A percentile compares a stretch with the other conserved stretches of the same genome.
These are phyloP conservation scores for Skeletonema marinoi DNA, from an alignment of 108 stramenopile species.

Conservation along the genomic window DNA sequence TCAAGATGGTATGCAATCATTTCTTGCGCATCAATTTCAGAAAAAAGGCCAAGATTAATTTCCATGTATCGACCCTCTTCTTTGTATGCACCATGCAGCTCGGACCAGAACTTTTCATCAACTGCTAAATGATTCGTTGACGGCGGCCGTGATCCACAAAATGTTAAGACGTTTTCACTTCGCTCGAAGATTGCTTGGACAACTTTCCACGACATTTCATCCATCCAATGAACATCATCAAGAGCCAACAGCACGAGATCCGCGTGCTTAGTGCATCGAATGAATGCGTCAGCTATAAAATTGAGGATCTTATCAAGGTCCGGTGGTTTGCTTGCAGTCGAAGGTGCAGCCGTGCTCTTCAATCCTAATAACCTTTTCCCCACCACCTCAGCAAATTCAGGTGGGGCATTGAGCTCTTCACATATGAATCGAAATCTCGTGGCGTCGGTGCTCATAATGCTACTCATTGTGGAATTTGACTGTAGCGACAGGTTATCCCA, in stretches of 20 bases:
- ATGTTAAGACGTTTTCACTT: slow-evolving; percentile 53
- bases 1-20: slow-evolving; percentile 54
- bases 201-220: slow-evolving; percentile 72
- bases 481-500: slow-evolving; percentile 49
- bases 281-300: slow-evolving; percentile 67
- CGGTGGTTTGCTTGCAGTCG: slow-evolving; percentile 13
- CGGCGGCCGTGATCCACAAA: slow-evolving; percentile 52
- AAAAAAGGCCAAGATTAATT: slow-evolving; percentile 51
- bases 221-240: slow-evolving; percentile 70
- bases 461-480: slow-evolving; percentile 43
- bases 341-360: background rate
- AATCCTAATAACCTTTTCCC: slow-evolving; percentile 40
- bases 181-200: slow-evolving; percentile 50
- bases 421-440: slow-evolving; percentile 51
- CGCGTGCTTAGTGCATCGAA: slow-evolving; percentile 49
- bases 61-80: slow-evolving; percentile 41
- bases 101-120: slow-evolving; percentile 53
- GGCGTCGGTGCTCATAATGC: slow-evolving; percentile 26
- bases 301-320: slow-evolving; percentile 50
- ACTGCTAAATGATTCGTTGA: slow-evolving; percentile 37
- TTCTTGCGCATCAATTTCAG: slow-evolving; percentile 45
- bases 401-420: slow-evolving; percentile 59
- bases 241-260: slow-evolving; percentile 64
- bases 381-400: slow-evolving; percentile 64
- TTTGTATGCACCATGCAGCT: slow-evolving; percentile 29